A percentile compares a stretch with the other conserved stretches of the same genome.
These are phyloP conservation scores for Fusarium proliferatum DNA, from an alignment of 2,329 filamentous ascomycete species.

Conservation along the genomic window DNA sequence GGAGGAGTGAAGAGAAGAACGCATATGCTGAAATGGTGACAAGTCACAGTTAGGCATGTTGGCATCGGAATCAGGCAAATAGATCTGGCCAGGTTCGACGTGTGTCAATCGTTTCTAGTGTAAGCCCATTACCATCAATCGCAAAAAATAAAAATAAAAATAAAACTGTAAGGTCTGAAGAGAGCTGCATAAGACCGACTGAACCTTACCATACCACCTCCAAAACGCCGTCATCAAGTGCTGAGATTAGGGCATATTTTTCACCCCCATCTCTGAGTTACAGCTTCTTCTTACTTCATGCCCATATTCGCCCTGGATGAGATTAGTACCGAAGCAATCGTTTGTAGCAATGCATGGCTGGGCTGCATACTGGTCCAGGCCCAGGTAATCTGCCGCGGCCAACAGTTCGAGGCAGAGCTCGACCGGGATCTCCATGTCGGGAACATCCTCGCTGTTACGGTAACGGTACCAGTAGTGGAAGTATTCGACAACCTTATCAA, in stretches of 20 bases:
- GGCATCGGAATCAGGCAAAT: background rate
- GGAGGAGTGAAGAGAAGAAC: constrained; percentile 60
- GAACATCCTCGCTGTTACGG: constrained; percentile 75
- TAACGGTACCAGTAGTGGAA: constrained; percentile 85
- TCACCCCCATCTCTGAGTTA: background rate
- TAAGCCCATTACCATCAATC: constrained; percentile 31
- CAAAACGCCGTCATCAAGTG: constrained; percentile 25
- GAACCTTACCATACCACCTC: constrained; percentile 32
- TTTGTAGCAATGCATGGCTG: constrained; percentile 47
- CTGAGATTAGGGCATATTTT: background rate
- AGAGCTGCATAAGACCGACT: constrained; percentile 10
- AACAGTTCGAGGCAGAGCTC: constrained; percentile 82
- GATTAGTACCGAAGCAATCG: constrained; percentile 46
- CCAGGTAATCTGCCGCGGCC: constrained; percentile 81
- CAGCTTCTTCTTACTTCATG: constrained; percentile 46
- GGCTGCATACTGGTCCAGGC: constrained; percentile 66
- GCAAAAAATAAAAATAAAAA: constrained; percentile 7
- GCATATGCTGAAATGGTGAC: constrained; percentile 65
- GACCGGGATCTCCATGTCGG: constrained; percentile 83
- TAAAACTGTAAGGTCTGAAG: background rate
- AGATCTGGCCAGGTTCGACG: background rate
- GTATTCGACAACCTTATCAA: constrained; percentile 86
- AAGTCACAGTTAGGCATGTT: constrained; percentile 11
- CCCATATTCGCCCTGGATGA: constrained; percentile 52
- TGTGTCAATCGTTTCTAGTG: constrained; percentile 1